These are phyloP conservation scores for Penicillium taxi DNA, from an alignment of 495 filamentous ascomycete species.

Conservation along the genomic window DNA sequence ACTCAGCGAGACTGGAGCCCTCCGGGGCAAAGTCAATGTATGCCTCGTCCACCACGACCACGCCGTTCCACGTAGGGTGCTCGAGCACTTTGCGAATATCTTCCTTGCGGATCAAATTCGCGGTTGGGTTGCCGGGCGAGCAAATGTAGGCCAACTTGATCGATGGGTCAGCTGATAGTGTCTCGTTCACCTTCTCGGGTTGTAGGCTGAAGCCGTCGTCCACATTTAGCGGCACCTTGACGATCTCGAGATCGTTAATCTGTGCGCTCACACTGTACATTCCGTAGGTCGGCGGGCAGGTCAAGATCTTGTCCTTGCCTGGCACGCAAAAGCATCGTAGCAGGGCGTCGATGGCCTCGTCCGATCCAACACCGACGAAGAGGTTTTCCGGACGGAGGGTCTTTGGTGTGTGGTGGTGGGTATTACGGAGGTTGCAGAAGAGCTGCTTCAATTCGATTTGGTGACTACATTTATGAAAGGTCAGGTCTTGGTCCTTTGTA, in stretches of 20 bases:
- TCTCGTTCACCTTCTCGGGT: slow-evolving; percentile 55
- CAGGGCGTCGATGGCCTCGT: slow-evolving; percentile 92
- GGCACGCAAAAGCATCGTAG: slow-evolving; percentile 87
- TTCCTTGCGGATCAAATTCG: slow-evolving; percentile 63
- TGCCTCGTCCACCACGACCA: slow-evolving; percentile 90
- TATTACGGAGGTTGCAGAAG: slow-evolving; percentile 83
- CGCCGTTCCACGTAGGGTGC: slow-evolving; percentile 91
- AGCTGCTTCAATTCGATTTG: slow-evolving; percentile 76
- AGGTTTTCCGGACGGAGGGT: slow-evolving; percentile 73
- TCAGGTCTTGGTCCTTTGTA: neutral
- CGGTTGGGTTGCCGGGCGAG: slow-evolving; percentile 92
- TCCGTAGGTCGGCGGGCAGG: slow-evolving; percentile 93
- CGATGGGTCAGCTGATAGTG: slow-evolving; percentile 51
- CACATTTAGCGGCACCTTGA: slow-evolving; percentile 70
- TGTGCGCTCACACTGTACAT: slow-evolving; percentile 95
- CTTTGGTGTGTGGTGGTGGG: slow-evolving; percentile 67
- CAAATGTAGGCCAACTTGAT: slow-evolving; percentile 91
- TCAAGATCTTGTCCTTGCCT: slow-evolving; percentile 79
- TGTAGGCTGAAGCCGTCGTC: slow-evolving; percentile 60
- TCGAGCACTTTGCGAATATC: slow-evolving; percentile 67
- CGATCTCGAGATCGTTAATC: slow-evolving; percentile 81
- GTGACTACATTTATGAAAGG: slow-evolving; percentile 46
- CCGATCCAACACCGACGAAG: slow-evolving; percentile 90
- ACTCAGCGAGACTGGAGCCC: slow-evolving; percentile 77
- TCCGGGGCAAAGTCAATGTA: slow-evolving; percentile 91